Evolutionary conservation across 2,329 filamentous ascomycete species (phyloP).

Genomic region (Pestalotiopsis sp.): DNA sequence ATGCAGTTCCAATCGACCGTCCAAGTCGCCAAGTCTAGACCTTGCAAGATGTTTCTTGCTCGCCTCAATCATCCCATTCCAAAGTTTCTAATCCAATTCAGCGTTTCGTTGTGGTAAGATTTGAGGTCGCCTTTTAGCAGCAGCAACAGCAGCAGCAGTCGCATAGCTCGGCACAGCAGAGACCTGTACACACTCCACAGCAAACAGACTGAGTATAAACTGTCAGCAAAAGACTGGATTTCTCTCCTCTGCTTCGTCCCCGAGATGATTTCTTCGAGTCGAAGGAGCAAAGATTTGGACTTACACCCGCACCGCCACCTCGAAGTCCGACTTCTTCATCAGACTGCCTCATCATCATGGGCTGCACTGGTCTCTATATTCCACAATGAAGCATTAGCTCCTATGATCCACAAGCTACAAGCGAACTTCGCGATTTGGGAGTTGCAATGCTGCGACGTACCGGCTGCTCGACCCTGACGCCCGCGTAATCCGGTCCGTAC

Average conservation of each 20-base stretch:
- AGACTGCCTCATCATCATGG: conserved; percentile 6
- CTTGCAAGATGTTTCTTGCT: background rate
- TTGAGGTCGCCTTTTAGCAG: background rate
- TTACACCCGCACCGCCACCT: conserved; percentile 7
- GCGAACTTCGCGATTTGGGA: background rate
- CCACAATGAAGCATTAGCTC: too few species aligned
- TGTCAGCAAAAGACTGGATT: background rate
- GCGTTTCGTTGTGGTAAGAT: background rate
- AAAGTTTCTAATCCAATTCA: background rate
- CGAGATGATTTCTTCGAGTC: background rate
- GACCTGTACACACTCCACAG: conserved; percentile 1
- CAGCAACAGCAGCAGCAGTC: conserved; percentile 12
- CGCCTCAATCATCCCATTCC: background rate
- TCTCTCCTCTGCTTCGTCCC: too few species aligned
- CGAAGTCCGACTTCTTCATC: background rate
- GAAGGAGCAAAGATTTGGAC: background rate
- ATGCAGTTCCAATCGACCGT: background rate
- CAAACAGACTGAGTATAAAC: background rate
- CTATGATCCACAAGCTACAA: too few species aligned
- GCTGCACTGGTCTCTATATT: conserved; percentile 2
- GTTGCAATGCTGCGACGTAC: background rate
- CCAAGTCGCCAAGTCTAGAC: background rate
- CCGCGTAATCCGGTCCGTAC: conserved; percentile 4
- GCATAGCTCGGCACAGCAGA: conserved; percentile 10
- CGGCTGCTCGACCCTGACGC: conserved; percentile 9